Conservation (phyloP, 257 asterid genomes). For the Capsicum pubescens region DNA sequence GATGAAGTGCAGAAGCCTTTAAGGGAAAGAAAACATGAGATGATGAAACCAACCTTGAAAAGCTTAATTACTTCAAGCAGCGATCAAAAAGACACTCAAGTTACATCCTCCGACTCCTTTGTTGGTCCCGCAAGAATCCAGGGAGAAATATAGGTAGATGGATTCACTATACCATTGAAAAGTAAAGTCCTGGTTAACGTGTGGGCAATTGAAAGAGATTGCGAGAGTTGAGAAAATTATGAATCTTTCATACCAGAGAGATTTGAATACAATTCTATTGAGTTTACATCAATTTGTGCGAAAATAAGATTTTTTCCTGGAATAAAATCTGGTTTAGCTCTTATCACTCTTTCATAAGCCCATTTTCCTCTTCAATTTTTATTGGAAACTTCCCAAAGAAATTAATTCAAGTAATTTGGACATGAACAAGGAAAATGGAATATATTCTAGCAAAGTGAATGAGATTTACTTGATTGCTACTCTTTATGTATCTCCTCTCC, state of each 20-base stretch:
- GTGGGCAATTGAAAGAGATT: background rate
- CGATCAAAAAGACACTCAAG: background rate
- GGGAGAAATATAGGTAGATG: background rate
- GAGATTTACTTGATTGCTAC: background rate
- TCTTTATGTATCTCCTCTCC: background rate
- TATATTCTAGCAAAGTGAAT: background rate
- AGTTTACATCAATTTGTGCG: background rate
- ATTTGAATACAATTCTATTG: background rate
- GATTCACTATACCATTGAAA: background rate
- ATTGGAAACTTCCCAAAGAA: background rate
- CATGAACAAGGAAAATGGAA: slow-evolving; percentile 1
- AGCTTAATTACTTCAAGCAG: too few relatives aligned
- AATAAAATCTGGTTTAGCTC: slow-evolving; percentile 8
- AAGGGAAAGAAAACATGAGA: too few relatives aligned
- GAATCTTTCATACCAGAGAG: background rate
- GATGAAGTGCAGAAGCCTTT: too few relatives aligned
- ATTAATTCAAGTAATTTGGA: background rate
- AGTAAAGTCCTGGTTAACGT: background rate
- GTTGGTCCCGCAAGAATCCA: background rate
- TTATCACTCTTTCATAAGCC: background rate
- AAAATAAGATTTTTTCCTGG: background rate
- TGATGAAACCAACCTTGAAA: too few relatives aligned
- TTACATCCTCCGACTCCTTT: slow-evolving; percentile 14
- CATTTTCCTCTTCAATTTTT: background rate
- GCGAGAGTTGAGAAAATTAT: background rate